These are phyloP conservation scores for Mortierella sp. DNA, from an alignment of 371 early-diverging fungal species.

Conservation along the genomic window DNA sequence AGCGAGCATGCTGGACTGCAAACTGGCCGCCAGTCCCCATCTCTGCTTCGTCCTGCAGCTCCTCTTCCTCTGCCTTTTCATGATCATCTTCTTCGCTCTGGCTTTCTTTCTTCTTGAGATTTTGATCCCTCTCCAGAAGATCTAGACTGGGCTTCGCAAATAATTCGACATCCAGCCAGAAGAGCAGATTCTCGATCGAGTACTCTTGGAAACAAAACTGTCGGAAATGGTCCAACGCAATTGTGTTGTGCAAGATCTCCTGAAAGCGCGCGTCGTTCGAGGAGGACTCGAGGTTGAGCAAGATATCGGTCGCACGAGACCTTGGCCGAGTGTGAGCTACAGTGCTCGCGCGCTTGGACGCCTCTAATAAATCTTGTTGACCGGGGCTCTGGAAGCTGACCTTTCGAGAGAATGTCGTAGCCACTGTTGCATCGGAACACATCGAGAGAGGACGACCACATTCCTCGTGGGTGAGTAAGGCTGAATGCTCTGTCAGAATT, in stretches of 20 bases:
- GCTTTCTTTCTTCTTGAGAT: conserved; percentile 1
- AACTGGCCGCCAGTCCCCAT: conserved; percentile 20
- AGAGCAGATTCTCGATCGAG: conserved; percentile 66
- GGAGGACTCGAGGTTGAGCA: conserved; percentile 42
- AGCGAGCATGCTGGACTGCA: conserved; percentile 58
- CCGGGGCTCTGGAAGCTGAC: not conserved
- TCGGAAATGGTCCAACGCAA: conserved; percentile 61
- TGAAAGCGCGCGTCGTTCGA: conserved; percentile 60
- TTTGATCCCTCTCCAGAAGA: conserved; percentile 6
- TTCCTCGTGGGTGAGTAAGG: not conserved
- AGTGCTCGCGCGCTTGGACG: no score
- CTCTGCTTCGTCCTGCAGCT: conserved; percentile 2
- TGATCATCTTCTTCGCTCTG: not conserved
- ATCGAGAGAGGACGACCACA: conserved; percentile 10
- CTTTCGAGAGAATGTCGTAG: conserved; percentile 4
- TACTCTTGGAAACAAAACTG: conserved; percentile 69
- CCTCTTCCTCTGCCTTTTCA: conserved; percentile 15
- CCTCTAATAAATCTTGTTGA: not conserved
- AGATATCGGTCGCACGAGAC: conserved; percentile 35
- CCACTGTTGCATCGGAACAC: conserved; percentile 14
- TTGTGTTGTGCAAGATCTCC: conserved; percentile 60
- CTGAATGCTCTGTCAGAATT: not conserved
- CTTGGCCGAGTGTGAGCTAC: no score
- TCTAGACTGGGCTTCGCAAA: conserved; percentile 50
- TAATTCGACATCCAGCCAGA: conserved; percentile 71